These are phyloP conservation scores for Botrytis elliptica DNA, from an alignment of 2,329 filamentous ascomycete genomes.

Conservation along the genomic window DNA sequence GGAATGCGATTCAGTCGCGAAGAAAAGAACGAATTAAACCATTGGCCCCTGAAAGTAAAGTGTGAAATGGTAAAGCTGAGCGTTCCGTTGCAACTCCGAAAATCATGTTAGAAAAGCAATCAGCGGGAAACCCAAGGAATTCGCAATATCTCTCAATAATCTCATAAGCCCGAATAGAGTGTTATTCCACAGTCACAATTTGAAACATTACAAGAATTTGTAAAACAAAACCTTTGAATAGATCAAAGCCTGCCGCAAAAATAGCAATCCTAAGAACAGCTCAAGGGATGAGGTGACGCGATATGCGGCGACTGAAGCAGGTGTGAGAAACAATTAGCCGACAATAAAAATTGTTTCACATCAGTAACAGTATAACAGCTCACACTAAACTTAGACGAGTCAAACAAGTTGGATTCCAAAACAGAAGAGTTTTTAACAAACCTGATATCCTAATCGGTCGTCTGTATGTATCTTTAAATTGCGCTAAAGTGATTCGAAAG, in stretches of 20 bases:
- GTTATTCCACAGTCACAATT: not conserved
- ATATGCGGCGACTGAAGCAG: too few relatives aligned
- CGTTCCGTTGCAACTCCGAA: rapidly evolving
- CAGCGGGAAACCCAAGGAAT: not conserved
- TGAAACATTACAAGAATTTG: too few relatives aligned
- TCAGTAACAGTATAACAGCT: too few relatives aligned
- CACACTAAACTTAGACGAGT: not conserved
- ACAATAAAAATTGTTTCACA: not conserved
- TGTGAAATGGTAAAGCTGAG: too few relatives aligned
- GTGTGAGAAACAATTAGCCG: not conserved
- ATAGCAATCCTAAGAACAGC: too few relatives aligned
- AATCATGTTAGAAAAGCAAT: not conserved
- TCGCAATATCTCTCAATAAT: not conserved
- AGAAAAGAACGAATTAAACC: rapidly evolving
- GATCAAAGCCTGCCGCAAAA: too few relatives aligned
- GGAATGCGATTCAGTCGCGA: not conserved
- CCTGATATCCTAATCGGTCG: not conserved
- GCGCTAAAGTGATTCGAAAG: not conserved
- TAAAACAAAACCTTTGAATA: too few relatives aligned
- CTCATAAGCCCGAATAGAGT: not conserved
- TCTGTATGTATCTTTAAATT: not conserved
- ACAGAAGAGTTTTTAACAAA: not conserved
- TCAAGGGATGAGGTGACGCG: too few relatives aligned
- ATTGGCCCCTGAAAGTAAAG: not conserved
- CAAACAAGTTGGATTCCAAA: not conserved